Percentiles rank a stretch among this genome's conserved stretches.
Conservation (phyloP, 495 filamentous ascomycete species). For the Rhypophila decipiens region DNA sequence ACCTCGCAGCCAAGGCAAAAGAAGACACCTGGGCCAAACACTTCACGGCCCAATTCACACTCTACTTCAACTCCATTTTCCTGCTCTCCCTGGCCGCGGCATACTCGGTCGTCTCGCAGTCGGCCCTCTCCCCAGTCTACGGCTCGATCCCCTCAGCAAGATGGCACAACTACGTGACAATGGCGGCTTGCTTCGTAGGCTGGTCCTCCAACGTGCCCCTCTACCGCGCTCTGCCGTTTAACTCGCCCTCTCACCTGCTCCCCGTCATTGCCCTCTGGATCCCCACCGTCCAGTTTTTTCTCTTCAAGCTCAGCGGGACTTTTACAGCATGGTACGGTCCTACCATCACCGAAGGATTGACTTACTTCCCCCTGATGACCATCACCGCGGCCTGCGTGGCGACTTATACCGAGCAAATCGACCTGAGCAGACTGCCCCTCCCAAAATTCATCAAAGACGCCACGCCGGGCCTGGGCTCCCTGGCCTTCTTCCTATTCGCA, state of each 20-base stretch:
- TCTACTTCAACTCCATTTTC: slow-evolving; percentile 30
- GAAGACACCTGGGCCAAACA: slow-evolving; percentile 34
- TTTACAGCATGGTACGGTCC: slow-evolving; percentile 68
- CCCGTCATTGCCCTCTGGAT: slow-evolving; percentile 68
- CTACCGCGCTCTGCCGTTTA: slow-evolving; percentile 32
- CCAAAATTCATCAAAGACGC: slow-evolving; percentile 50
- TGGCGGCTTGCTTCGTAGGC: slow-evolving; percentile 54
- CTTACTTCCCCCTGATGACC: slow-evolving; percentile 66
- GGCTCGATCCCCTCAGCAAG: slow-evolving; percentile 68
- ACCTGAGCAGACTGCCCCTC: slow-evolving; percentile 52
- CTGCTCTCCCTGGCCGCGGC: slow-evolving; percentile 65
- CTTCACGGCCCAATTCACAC: slow-evolving; percentile 26
- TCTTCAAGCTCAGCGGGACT: slow-evolving; percentile 55
- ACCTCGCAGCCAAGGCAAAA: slow-evolving; percentile 44
- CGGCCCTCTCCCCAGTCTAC: slow-evolving; percentile 77
- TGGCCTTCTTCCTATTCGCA: slow-evolving; percentile 53
- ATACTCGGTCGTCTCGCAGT: slow-evolving; percentile 66
- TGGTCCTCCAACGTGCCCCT: slow-evolving; percentile 53
- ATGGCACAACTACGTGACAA: slow-evolving; percentile 62
- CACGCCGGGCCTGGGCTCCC: slow-evolving; percentile 55
- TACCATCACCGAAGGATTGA: slow-evolving; percentile 62
- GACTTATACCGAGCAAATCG: slow-evolving; percentile 52
- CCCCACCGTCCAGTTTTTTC: slow-evolving; percentile 61
- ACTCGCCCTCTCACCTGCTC: slow-evolving; percentile 69
- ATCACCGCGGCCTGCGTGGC: slow-evolving; percentile 60